Evolutionary conservation across 441 rosid species (phyloP).

Genomic region (Manihot esculenta): DNA sequence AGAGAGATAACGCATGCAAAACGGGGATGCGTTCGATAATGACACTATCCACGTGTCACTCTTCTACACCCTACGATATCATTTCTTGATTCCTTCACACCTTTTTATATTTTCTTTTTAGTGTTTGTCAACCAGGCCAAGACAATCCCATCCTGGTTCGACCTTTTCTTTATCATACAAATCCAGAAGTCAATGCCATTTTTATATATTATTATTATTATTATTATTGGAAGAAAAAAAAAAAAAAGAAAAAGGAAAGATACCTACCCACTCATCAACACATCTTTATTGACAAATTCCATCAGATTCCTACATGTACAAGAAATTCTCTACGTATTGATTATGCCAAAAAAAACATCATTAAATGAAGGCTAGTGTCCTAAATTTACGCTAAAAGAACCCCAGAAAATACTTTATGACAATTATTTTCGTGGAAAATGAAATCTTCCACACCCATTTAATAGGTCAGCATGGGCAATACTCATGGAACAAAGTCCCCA

Average conservation of each 20-base stretch:
- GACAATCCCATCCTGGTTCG: no score
- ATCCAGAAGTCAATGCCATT: slow-evolving; percentile 44
- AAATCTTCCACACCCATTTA: no score
- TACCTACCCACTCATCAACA: background rate
- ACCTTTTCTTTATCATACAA: no score
- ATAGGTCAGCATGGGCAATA: background rate
- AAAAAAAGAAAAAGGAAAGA: background rate
- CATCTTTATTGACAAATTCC: no score
- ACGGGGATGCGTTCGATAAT: slow-evolving; percentile 24
- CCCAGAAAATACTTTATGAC: background rate
- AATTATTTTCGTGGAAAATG: no score
- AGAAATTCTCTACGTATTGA: background rate
- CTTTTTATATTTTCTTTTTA: background rate
- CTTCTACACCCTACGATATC: slow-evolving; percentile 43
- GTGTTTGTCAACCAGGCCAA: slow-evolving; percentile 13
- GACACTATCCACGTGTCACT: slow-evolving; percentile 55
- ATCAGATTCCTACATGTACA: background rate
- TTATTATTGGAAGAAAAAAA: no score
- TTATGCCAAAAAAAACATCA: background rate
- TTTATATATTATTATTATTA: background rate
- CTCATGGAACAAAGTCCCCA: slow-evolving; percentile 5
- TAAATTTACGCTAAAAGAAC: slow-evolving; percentile 6
- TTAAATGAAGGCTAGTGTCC: background rate
- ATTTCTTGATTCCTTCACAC: slow-evolving; percentile 20
- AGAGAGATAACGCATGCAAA: slow-evolving; percentile 44